phyloP scores from a whole-genome alignment of 257 asterid species.

The Solanum paucissectum region DNA sequence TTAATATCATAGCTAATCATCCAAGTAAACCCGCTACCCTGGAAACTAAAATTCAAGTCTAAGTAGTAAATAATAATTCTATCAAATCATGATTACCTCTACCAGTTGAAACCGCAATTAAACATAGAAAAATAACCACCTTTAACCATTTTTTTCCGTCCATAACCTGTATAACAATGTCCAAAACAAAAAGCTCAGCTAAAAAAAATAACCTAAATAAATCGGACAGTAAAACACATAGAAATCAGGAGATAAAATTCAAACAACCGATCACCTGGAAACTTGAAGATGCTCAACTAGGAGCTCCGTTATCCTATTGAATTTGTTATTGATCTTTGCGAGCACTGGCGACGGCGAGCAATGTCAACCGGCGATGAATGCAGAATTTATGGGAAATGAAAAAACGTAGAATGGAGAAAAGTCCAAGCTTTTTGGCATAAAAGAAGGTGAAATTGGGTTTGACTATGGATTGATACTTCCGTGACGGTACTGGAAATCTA shows the following conservation, averaged over 20 bases:
- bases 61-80: background rate
- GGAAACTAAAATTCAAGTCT: background rate
- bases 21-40: background rate
- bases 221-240: background rate
- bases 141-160: conserved; percentile 14
- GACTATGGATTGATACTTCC: background rate
- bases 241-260: background rate
- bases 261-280: background rate
- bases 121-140: conserved; percentile 14
- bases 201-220: background rate
- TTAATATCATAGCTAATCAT: background rate
- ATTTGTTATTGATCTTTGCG: background rate
- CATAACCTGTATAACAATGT: conserved; percentile 12
- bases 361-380: background rate
- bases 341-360: background rate
- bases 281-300: background rate
- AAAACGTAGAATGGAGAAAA: background rate
- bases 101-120: conserved; percentile 14
- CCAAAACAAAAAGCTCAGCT: background rate
- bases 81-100: conserved; percentile 16
- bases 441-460: background rate
- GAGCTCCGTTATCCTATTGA: background rate
- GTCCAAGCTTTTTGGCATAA: background rate
- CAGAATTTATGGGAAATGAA: background rate
- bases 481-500: background rate